A percentile compares a stretch with the other conserved stretches of the same genome.
Conservation (phyloP, 305 asterid species). For the Fraxinus albicans region DNA sequence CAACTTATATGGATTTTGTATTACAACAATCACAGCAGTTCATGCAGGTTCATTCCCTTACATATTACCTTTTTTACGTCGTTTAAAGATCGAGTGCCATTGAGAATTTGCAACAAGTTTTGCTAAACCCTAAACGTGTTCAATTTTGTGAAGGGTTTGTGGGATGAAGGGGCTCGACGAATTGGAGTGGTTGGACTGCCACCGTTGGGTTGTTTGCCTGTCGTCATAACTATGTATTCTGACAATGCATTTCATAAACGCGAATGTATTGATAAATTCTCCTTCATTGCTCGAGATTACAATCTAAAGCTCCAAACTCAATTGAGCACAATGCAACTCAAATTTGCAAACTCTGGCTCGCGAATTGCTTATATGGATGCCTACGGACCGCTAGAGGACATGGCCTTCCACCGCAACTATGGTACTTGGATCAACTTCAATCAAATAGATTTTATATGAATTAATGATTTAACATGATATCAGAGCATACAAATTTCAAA, state of each 20-base stretch:
- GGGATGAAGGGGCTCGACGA: conserved; percentile 56
- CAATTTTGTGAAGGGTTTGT: conserved; percentile 38
- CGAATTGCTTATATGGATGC: conserved; percentile 51
- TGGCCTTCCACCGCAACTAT: conserved; percentile 38
- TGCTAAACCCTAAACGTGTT: not conserved
- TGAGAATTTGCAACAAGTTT: not conserved
- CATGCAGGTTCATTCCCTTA: conserved; percentile 45
- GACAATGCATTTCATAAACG: conserved; percentile 35
- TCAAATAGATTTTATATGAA: not conserved
- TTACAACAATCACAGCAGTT: conserved; percentile 28
- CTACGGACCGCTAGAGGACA: conserved; percentile 40
- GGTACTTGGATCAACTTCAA: conserved; percentile 32
- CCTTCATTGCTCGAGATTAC: conserved; percentile 43
- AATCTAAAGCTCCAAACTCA: conserved; percentile 47
- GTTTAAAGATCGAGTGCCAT: not conserved
- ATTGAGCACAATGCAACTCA: conserved; percentile 27
- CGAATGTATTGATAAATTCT: conserved; percentile 36
- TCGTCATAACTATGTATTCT: conserved; percentile 48
- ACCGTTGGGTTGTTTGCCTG: conserved; percentile 78
- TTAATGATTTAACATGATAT: not conserved
- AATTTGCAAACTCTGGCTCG: conserved; percentile 11
- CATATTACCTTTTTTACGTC: not conserved
- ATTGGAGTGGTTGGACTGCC: conserved; percentile 76
- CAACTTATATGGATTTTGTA: conserved; percentile 45
- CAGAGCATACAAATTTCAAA: not conserved